Base-by-base conservation (phyloP, 2,329 filamentous ascomycete species). In the Monosporascus sp. region DNA sequence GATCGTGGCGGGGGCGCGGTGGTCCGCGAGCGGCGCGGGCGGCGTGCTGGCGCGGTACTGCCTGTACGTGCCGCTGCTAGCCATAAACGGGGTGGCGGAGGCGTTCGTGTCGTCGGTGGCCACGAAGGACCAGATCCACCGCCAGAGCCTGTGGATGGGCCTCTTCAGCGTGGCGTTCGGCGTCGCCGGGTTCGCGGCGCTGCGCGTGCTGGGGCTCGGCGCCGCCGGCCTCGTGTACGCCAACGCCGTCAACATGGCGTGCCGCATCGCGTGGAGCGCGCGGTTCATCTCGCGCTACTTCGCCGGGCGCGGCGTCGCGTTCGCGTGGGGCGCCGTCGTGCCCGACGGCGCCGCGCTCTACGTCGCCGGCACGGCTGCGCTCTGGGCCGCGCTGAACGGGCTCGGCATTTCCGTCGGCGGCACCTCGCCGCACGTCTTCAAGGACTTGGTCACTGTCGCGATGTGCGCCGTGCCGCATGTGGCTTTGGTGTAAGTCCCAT, bases 91-190 rank as follows among this genome's bases (percentile, higher is more conserved):
- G 50, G 83, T 97, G 22, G 84, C 88, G 2, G 94, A 99, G 72
- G 90, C 91, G 0, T 97, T 99, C 63, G 92, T 97, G 17, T 87
- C 92, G 1, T 91, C 90, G 2, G 89, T 95, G 1, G 92, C 93
- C 1, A 86, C 82, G 0, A 81, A 90, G 58, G 71, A 78, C 4
- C 81, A 97, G 60, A 81, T 99, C 3, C 84, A 90, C 58, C 71
- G 68, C 4, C 94, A 99, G 69, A 90, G 88, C 1, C 68, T 84
- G 5, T 94, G 86, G 85, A 97, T 99, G 93, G 80, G 82, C 4
- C 78, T 73, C 2, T 97, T 96, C 68, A 96, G 91, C 3, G 74
- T 80, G 7, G 81, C 82, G 2, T 97, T 97, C 69, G 89, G 84
- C 1, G 73, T 75, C 0, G 84, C 88, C 1, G 90, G 91, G 1